Evolutionary conservation across 495 filamentous ascomycete genomes (phyloP), one percentile per base, ranked within the genome.

Genomic region (Tetracladium marchalianum): DNA sequence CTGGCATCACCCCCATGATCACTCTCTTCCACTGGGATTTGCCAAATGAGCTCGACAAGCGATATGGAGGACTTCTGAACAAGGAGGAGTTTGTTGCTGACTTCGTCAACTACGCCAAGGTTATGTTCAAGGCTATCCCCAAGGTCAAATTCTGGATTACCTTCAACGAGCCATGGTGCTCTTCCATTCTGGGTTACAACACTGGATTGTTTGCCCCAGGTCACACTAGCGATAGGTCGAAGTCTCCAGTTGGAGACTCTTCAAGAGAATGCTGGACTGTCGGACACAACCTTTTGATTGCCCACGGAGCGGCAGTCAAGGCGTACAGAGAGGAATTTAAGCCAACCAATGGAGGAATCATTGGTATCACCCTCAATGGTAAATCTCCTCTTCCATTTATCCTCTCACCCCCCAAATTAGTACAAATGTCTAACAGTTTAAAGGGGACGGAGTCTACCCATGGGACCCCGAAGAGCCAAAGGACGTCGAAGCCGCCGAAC

Each of bases 321-420:
- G 67, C 72, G 5, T 84, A 82, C 59, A 76, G 80, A 53, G 76
- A 82, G 31, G 78, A 82, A 47, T 84, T 82, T 68, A 80, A 81
- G 67, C 61, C 67, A 39, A 69, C 66, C 13, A 59, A 75, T 52
- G 69, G 72, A 43, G 76, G 78, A 41, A 64, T 78, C 60, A 78
- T 81, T 52, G 75, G 76, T 18, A 80, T 80, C 59, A 80, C 76
- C 27, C 63, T 79, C 41, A 81, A 81, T 57, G 78, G 66, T 60
- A 57, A 46, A 47, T 49, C 19, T 17, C 35, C 35, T 19, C 19
- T 19, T 44, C n/a, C 12, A 18, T 36, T n/a, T n/a, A n/a, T n/a
- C n/a, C n/a, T 19, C 16, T 31, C n/a, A 12, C n/a, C 4, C 18
- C 32, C n/a, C 17, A 12, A 27, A 1, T 18, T n/a, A n/a, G n/a